Base-by-base conservation (phyloP, 768 basidiomycete species). In the Agrocybe pediades region DNA sequence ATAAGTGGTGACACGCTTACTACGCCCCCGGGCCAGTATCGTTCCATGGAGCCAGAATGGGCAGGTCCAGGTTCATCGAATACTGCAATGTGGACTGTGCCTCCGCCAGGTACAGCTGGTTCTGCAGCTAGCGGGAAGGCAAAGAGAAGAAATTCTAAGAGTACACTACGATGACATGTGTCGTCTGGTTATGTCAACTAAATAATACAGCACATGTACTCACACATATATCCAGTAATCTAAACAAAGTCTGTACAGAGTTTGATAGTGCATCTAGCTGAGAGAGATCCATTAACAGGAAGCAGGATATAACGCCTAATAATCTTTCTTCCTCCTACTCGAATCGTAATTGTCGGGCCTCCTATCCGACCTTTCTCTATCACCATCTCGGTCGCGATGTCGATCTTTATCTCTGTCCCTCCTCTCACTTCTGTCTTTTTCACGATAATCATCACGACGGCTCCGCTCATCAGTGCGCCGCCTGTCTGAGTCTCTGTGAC, bases 1-100 rank as follows among this genome's bases (percentile, higher is more conserved):
- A 51, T 70, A n/a, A 62, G 67, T 25, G 57, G 56, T 13, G 67
- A 66, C 19, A 65, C 70, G 4, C 58, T 73, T 33, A 70, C 70
- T 6, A 72, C 72, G 9, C 70, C 70, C 2, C 67, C 62, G 45
- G 52, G 41, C n/a, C 25, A 40, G 16, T 53, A 55, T 24, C 36
- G 40, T 21, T 21, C 44, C 5, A 36, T 57, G 42, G 49, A 53
- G 19, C 19, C 16, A 44, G 58, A 57, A 19, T 52, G 55, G 57
- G 39, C 55, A 16, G 52, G 21, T 2, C 20, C 23, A 9, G 33
- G 51, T 15, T 46, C 43, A 11, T 36, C 23, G 19, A 45, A 27
- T 29, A 30, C 44, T n/a, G 24, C 51, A 17, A 9, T 46, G 33
- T 40, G 44, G 44, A 21, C 36, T n/a, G 15, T 45, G 19, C 30